Evolutionary conservation across 371 early-diverging fungal species (phyloP).

Genomic region (Mucor saturninus): DNA sequence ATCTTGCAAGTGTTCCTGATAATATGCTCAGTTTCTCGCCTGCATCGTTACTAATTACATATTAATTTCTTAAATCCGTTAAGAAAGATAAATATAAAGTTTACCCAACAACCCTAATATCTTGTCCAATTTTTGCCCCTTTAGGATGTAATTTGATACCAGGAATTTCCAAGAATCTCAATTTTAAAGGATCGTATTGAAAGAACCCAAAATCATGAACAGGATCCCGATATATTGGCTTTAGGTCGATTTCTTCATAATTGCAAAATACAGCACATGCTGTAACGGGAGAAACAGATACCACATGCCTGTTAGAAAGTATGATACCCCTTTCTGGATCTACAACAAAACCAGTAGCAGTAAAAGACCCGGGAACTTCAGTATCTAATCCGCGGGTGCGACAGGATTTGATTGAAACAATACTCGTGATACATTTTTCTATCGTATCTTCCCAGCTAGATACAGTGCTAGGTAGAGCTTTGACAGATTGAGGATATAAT

Average conservation of each 20-base stretch:
- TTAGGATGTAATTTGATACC: constrained; percentile 78
- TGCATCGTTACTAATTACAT: constrained; percentile 64
- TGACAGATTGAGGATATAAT: neutral
- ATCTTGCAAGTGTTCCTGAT: constrained; percentile 78
- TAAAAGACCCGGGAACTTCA: constrained; percentile 77
- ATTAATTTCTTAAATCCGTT: neutral
- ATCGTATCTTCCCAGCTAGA: constrained; percentile 75
- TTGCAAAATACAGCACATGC: constrained; percentile 83
- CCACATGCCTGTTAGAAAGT: constrained; percentile 92
- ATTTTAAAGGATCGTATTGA: constrained; percentile 76
- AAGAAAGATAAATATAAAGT: neutral
- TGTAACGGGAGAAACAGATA: constrained; percentile 82
- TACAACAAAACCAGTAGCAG: constrained; percentile 93
- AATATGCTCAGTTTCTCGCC: constrained; percentile 82
- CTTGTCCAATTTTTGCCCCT: constrained; percentile 78
- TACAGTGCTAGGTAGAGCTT: too few species aligned
- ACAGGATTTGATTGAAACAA: constrained; percentile 85
- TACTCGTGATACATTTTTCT: constrained; percentile 75
- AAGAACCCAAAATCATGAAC: constrained; percentile 94
- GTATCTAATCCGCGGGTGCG: constrained; percentile 90
- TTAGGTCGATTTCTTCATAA: constrained; percentile 87
- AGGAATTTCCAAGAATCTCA: constrained; percentile 72
- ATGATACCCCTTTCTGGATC: constrained; percentile 83
- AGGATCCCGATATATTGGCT: constrained; percentile 83
- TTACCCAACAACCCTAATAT: constrained; percentile 82